Evolutionary conservation across 1,139 yeast species (phyloP).

Genomic region (Casaregolazyma suthepensis): DNA sequence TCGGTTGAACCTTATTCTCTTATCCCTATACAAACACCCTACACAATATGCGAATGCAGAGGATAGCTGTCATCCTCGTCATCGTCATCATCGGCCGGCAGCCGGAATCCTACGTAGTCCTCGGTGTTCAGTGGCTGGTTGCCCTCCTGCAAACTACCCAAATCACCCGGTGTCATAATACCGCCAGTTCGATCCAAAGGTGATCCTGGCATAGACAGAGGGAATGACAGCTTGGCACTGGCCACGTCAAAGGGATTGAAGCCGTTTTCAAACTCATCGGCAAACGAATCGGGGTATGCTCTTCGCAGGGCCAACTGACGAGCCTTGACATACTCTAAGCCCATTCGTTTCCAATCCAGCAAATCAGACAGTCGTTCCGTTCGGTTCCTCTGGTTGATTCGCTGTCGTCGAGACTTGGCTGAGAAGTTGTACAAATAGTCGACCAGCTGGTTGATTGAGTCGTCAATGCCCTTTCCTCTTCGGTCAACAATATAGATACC

Average conservation of each 20-base stretch:
- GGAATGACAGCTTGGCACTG: constrained; percentile 75
- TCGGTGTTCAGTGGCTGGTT: constrained; percentile 66
- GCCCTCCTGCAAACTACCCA: constrained; percentile 93
- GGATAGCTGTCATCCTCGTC: constrained; percentile 24
- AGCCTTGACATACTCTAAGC: constrained; percentile 91
- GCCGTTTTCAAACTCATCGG: constrained; percentile 29
- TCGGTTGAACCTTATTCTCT: background rate
- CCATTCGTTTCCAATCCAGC: constrained; percentile 98
- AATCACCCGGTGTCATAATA: constrained; percentile 91
- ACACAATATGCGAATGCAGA: constrained; percentile 8
- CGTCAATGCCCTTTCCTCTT: constrained; percentile 89
- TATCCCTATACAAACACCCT: constrained; percentile 1
- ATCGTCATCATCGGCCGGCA: constrained; percentile 53
- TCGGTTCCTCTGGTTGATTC: constrained; percentile 96
- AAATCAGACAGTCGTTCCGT: constrained; percentile 90
- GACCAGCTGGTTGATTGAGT: constrained; percentile 83
- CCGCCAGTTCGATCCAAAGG: constrained; percentile 59
- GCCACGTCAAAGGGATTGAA: constrained; percentile 51
- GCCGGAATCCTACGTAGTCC: constrained; percentile 73
- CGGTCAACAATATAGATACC: constrained; percentile 97
- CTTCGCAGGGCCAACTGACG: constrained; percentile 86
- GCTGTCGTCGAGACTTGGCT: constrained; percentile 86
- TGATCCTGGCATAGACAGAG: constrained; percentile 93
- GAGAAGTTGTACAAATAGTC: constrained; percentile 88
- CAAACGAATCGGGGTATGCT: constrained; percentile 85